Conservation (phyloP, 2,329 filamentous ascomycete genomes). For the Ascochyta lentis region DNA sequence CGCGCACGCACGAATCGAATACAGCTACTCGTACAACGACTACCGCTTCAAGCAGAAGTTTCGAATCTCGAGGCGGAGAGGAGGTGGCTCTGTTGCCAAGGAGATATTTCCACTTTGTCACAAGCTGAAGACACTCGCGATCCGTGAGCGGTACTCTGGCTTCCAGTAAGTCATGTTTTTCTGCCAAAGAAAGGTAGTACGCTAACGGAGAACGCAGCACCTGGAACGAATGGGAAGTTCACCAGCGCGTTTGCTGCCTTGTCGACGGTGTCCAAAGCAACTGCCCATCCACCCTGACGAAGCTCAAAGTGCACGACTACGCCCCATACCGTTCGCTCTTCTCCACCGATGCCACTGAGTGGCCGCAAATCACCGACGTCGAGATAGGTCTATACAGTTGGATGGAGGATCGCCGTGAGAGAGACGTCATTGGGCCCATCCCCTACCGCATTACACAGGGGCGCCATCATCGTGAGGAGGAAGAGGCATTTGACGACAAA, state of each 20-base stretch:
- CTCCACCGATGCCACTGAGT: conserved; percentile 40
- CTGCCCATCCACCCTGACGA: conserved; percentile 41
- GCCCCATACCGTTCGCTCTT: conserved; percentile 45
- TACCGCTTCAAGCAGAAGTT: conserved; percentile 47
- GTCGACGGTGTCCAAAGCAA: conserved; percentile 42
- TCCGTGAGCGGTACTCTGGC: conserved; percentile 43
- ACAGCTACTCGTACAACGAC: conserved; percentile 47
- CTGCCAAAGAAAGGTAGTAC: neutral
- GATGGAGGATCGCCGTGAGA: conserved; percentile 46
- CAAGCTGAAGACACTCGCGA: conserved; percentile 41
- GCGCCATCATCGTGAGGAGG: conserved; percentile 43
- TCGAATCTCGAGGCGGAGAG: conserved; percentile 42
- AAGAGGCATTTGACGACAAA: conserved; percentile 46
- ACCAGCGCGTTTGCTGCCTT: conserved; percentile 46
- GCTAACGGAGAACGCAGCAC: conserved; percentile 27
- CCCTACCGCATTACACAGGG: conserved; percentile 44
- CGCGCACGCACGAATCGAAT: conserved; percentile 45
- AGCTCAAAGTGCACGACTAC: conserved; percentile 45
- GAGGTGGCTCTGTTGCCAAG: conserved; percentile 43
- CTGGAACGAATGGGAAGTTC: conserved; percentile 49
- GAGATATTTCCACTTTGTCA: conserved; percentile 43
- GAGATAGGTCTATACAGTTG: conserved; percentile 44
- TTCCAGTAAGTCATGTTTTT: conserved; percentile 31
- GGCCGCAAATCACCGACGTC: conserved; percentile 40
- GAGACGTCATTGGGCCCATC: conserved; percentile 42